Evolutionary conservation across 148 eudicot genomes (phyloP).

Genomic region (Diospyros kaki): DNA sequence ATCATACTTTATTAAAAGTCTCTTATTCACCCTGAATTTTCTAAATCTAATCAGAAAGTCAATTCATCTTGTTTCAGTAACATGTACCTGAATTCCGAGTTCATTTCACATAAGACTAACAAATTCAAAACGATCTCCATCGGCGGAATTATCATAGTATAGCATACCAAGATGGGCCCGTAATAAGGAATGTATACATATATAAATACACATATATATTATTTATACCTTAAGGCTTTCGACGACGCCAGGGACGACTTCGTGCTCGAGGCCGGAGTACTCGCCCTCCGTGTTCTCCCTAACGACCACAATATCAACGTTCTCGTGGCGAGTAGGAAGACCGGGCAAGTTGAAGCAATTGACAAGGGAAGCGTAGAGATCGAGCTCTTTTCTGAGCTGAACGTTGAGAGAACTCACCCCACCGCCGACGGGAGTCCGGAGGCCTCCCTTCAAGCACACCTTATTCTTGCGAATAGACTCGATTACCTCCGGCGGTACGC

Average conservation of each 20-base stretch:
- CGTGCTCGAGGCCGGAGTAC: conserved; percentile 10
- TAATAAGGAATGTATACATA: no score
- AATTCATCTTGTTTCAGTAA: no score
- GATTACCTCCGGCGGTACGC: neutral
- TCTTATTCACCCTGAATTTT: no score
- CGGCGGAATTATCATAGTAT: no score
- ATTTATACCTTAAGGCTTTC: conserved; percentile 3
- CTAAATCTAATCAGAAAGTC: no score
- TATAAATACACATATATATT: no score
- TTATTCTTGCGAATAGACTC: conserved; percentile 8
- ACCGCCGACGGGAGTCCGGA: conserved; percentile 4
- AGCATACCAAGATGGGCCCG: no score
- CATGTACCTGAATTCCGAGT: no score
- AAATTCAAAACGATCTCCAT: no score
- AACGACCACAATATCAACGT: conserved; percentile 5
- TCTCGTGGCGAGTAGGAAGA: conserved; percentile 3
- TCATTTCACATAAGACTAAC: no score
- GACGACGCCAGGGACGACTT: conserved; percentile 5
- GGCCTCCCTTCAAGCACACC: conserved; percentile 12
- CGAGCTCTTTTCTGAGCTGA: conserved; percentile 9
- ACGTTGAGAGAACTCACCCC: conserved; percentile 10
- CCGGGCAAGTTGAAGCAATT: conserved; percentile 1
- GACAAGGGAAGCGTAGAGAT: conserved; percentile 8
- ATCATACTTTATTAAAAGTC: no score
- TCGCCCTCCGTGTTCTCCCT: conserved; percentile 11